phyloP scores from a whole-genome alignment of 140 eudicot genomes.

The Ambrosia hybrid region DNA sequence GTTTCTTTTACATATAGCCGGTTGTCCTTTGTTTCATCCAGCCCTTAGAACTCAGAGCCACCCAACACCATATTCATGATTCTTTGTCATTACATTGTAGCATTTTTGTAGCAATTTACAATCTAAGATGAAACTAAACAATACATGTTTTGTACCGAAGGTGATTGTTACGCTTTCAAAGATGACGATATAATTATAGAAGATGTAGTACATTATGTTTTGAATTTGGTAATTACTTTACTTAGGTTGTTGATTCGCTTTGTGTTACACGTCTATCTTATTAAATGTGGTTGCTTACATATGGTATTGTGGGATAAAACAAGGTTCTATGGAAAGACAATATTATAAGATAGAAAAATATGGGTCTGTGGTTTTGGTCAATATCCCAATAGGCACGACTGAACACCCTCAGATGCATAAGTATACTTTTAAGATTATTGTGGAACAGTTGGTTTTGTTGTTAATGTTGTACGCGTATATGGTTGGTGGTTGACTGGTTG shows the following conservation, averaged over 20 bases:
- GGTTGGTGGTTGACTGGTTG: slow-evolving; percentile 26
- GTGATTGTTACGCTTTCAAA: too few species aligned
- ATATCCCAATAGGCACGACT: neutral
- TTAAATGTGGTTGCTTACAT: neutral
- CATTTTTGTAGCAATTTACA: too few species aligned
- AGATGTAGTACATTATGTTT: neutral
- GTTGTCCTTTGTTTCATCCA: too few species aligned
- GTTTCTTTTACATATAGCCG: too few species aligned
- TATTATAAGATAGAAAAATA: too few species aligned
- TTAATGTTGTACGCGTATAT: neutral
- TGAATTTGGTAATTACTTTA: neutral
- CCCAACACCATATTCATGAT: too few species aligned
- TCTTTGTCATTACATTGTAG: too few species aligned
- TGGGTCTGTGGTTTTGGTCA: neutral
- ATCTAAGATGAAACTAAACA: too few species aligned
- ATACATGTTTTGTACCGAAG: too few species aligned
- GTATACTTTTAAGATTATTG: neutral
- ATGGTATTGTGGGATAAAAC: neutral
- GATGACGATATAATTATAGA: too few species aligned
- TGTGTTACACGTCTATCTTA: neutral
- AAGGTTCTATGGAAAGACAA: neutral
- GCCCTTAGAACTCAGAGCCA: too few species aligned
- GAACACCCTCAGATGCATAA: neutral
- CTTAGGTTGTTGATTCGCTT: neutral
- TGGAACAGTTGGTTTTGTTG: neutral